Percentiles rank a stretch among this genome's conserved stretches.
phyloP scores from a whole-genome alignment of 2,329 filamentous ascomycete genomes.

The Botrytis pseudocinerea region DNA sequence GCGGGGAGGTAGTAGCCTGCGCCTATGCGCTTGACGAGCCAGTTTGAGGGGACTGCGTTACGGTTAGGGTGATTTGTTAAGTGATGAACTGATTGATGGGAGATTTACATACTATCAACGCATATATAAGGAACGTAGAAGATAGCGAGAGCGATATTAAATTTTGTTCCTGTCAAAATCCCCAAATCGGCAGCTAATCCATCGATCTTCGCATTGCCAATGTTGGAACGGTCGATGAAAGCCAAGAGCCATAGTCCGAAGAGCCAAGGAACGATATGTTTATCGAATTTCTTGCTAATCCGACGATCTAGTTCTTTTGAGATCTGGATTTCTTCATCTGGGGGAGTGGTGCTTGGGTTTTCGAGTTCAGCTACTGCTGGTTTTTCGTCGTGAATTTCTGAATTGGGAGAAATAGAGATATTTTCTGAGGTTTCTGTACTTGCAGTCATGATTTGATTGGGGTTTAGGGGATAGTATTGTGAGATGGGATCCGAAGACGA shows the following conservation, averaged over 20 bases:
- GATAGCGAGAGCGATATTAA: constrained; percentile 59
- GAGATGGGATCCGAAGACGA: no score
- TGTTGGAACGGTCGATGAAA: constrained; percentile 22
- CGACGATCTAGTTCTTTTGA: constrained; percentile 11
- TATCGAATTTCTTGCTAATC: constrained; percentile 21
- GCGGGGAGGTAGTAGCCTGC: constrained; percentile 45
- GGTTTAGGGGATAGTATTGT: no score
- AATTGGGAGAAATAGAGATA: neutral
- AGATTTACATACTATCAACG: constrained; percentile 47
- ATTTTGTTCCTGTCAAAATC: constrained; percentile 47
- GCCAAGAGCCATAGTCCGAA: constrained; percentile 22
- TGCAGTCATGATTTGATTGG: neutral
- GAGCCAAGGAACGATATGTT: constrained; percentile 18
- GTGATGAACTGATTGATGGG: neutral
- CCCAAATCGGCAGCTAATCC: constrained; percentile 63
- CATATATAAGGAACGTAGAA: constrained; percentile 63
- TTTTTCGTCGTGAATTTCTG: neutral
- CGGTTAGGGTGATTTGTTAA: constrained; percentile 38
- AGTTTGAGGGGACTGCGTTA: constrained; percentile 55
- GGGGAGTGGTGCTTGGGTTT: neutral
- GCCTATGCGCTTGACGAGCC: constrained; percentile 28
- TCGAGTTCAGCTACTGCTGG: neutral
- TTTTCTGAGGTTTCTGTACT: neutral
- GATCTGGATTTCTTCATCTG: constrained; percentile 1
- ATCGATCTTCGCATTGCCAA: constrained; percentile 58